Conservation (phyloP, 2,329 filamentous ascomycete genomes). For the Neobulgaria alba region DNA sequence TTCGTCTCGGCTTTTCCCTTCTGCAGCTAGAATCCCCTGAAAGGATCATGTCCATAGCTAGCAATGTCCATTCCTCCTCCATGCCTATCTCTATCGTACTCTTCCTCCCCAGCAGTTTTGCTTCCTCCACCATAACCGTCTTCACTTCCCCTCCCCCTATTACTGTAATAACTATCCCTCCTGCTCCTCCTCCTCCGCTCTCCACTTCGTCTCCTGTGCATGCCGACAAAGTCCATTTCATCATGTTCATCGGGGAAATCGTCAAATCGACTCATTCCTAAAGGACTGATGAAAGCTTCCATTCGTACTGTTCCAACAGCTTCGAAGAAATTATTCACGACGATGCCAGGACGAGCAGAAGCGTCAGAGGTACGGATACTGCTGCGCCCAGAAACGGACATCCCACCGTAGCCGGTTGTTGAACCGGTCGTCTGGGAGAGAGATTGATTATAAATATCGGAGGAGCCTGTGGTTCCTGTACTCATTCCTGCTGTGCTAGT, state of each 20-base stretch:
- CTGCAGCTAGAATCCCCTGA: slow-evolving; percentile 44
- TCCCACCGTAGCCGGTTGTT: slow-evolving; percentile 33
- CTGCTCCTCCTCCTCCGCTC: slow-evolving; percentile 23
- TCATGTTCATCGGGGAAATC: slow-evolving; percentile 27
- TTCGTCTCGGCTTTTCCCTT: too few species aligned
- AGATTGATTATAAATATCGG: slow-evolving; percentile 46
- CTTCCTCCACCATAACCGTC: slow-evolving; percentile 41
- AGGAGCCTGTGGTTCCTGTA: slow-evolving; percentile 49
- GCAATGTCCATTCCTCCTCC: slow-evolving; percentile 23
- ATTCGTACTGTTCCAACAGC: slow-evolving; percentile 87
- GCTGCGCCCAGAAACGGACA: slow-evolving; percentile 32
- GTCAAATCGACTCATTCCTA: slow-evolving; percentile 32
- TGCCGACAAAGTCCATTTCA: slow-evolving; percentile 24
- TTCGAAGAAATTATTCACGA: slow-evolving; percentile 59
- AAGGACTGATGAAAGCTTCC: slow-evolving; percentile 83
- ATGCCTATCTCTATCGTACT: too few species aligned
- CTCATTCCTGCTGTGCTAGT: slow-evolving; percentile 52
- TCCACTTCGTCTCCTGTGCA: slow-evolving; percentile 21
- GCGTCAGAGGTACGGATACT: slow-evolving; percentile 28
- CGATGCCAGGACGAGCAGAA: slow-evolving; percentile 23
- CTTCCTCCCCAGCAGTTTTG: slow-evolving; percentile 42
- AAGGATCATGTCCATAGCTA: slow-evolving; percentile 48
- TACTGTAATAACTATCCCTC: slow-evolving; percentile 24
- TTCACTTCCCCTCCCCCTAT: slow-evolving; percentile 33
- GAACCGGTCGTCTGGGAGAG: slow-evolving; percentile 39